Evolutionary conservation across 768 basidiomycete species (phyloP).

Genomic region (Rhizopogon salebrosus): DNA sequence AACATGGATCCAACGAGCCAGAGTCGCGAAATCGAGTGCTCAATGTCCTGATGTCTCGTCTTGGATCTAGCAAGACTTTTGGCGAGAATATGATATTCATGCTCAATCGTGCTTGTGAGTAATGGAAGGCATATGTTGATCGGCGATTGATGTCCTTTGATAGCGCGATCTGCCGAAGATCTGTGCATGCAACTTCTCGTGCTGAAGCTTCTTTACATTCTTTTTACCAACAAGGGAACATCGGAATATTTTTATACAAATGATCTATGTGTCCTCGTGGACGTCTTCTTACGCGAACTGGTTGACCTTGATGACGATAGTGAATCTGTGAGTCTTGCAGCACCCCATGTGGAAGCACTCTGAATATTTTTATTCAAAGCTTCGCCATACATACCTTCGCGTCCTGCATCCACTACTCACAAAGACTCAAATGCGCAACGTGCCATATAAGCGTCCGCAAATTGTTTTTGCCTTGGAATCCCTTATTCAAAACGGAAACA

Average conservation of each 20-base stretch:
- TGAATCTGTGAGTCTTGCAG: slow-evolving; percentile 65
- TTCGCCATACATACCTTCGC: slow-evolving; percentile 95
- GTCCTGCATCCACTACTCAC: slow-evolving; percentile 93
- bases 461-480: slow-evolving; percentile 81
- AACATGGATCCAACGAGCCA: slow-evolving; percentile 22
- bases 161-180: slow-evolving; percentile 85
- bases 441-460: slow-evolving; percentile 89
- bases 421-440: slow-evolving; percentile 81
- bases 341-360: background rate
- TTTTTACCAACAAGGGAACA: slow-evolving; percentile 91
- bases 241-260: slow-evolving; percentile 98
- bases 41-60: slow-evolving; percentile 74
- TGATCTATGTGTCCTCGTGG: slow-evolving; percentile 91
- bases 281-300: slow-evolving; percentile 95
- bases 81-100: slow-evolving; percentile 99
- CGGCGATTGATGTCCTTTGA: slow-evolving; percentile 5
- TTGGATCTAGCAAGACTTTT: slow-evolving; percentile 88
- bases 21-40: slow-evolving; percentile 74
- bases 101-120: slow-evolving; percentile 89
- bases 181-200: slow-evolving; percentile 92
- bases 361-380: slow-evolving; percentile 28
- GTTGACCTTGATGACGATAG: slow-evolving; percentile 89
- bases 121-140: background rate
- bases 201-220: slow-evolving; percentile 88
- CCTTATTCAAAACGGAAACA: slow-evolving; percentile 64